These are phyloP conservation scores for Phaeosphaeria sp. DNA, from an alignment of 2,329 filamentous ascomycete genomes.

Conservation along the genomic window DNA sequence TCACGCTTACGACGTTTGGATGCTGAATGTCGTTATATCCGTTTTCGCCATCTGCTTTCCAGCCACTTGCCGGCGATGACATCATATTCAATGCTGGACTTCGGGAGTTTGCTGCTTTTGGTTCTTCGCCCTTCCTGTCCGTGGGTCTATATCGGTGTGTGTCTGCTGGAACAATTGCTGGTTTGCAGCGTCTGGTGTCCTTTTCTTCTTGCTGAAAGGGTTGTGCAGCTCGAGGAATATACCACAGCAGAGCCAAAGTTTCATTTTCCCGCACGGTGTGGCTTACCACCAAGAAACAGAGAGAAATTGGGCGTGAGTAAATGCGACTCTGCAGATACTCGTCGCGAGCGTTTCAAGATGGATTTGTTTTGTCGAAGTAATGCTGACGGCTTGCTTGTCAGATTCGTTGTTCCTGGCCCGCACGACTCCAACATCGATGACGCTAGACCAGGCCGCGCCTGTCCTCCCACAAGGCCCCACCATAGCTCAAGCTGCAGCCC, in stretches of 20 bases:
- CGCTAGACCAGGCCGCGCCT: neutral
- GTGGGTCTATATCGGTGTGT: conserved; percentile 9
- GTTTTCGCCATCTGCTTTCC: conserved; percentile 1
- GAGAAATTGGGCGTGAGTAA: neutral
- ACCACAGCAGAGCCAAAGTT: conserved; percentile 27
- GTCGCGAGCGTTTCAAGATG: neutral
- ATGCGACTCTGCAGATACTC: neutral
- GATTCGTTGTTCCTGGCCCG: neutral
- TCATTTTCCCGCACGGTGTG: conserved; percentile 8
- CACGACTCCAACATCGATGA: neutral
- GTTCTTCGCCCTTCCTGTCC: conserved; percentile 6
- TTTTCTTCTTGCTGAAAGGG: conserved; percentile 18
- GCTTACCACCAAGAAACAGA: neutral
- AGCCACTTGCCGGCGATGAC: conserved; percentile 6
- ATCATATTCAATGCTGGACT: conserved; percentile 19
- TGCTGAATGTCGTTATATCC: conserved; percentile 12
- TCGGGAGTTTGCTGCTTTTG: conserved; percentile 10
- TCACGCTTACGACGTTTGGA: conserved; percentile 15
- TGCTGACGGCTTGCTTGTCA: conserved; percentile 1
- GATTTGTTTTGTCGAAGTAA: neutral
- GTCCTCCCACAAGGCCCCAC: conserved; percentile 25
- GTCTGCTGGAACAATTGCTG: conserved; percentile 20
- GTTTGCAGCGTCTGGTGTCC: conserved; percentile 13
- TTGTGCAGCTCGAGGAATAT: conserved; percentile 24
- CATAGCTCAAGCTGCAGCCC: conserved; percentile 29